These are phyloP conservation scores for Nemophila menziesii DNA, from an alignment of 257 asterid genomes.

Conservation along the genomic window DNA sequence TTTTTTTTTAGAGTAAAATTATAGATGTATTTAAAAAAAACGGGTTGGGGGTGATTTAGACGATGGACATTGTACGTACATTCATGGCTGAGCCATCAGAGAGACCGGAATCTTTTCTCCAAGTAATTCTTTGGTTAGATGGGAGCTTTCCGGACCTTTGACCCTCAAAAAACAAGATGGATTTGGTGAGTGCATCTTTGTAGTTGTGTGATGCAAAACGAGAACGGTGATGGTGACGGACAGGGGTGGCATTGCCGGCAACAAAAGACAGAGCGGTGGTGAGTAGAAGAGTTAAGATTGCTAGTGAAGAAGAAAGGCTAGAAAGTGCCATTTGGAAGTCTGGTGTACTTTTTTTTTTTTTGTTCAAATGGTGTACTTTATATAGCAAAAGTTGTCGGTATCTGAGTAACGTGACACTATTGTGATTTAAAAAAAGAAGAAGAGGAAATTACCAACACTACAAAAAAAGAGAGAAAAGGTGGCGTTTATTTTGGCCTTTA, in stretches of 20 bases:
- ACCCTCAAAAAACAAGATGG: slow-evolving; percentile 79
- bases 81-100: slow-evolving; percentile 78
- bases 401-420: slow-evolving; percentile 24
- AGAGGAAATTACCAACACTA: too few relatives aligned
- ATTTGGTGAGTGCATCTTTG: slow-evolving; percentile 82
- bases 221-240: slow-evolving; percentile 27
- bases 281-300: slow-evolving; percentile 8
- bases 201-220: slow-evolving; percentile 69
- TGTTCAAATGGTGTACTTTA: slow-evolving; percentile 45
- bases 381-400: slow-evolving; percentile 23
- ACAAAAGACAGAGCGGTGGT: slow-evolving; percentile 15
- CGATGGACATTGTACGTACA: slow-evolving; percentile 21
- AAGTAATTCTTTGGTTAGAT: slow-evolving; percentile 59
- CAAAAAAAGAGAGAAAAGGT: too few relatives aligned
- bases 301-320: slow-evolving; percentile 13
- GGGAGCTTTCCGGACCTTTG: slow-evolving; percentile 92
- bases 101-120: slow-evolving; percentile 88
- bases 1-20: neutral
- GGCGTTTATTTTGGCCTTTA: too few relatives aligned
- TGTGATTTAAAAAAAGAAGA: too few relatives aligned
- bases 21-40: too few relatives aligned
- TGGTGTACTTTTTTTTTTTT: too few relatives aligned
- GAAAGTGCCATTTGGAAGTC: slow-evolving; percentile 38
- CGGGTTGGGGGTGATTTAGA: too few relatives aligned
- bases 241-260: slow-evolving; percentile 29